Percentiles rank a stretch among this genome's conserved stretches.
phyloP scores from a whole-genome alignment of 495 filamentous ascomycete species.

The Penicillium alfredii region DNA sequence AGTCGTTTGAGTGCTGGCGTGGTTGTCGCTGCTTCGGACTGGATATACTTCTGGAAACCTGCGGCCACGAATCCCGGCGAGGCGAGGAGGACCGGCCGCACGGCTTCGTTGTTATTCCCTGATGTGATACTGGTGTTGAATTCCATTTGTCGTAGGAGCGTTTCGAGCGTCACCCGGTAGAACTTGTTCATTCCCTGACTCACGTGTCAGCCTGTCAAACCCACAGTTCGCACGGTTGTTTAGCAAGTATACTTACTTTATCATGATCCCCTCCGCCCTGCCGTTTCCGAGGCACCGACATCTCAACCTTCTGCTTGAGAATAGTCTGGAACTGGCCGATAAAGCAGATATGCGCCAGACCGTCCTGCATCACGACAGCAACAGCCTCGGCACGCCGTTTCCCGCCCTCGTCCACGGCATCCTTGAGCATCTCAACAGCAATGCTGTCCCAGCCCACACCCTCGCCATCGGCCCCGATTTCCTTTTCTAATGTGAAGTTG shows the following conservation, averaged over 20 bases:
- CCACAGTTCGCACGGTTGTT: neutral
- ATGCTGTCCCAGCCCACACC: conserved; percentile 86
- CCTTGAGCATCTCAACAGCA: conserved; percentile 67
- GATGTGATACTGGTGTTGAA: conserved; percentile 48
- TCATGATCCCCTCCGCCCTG: conserved; percentile 57
- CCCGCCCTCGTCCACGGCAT: conserved; percentile 70
- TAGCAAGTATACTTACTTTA: conserved; percentile 37
- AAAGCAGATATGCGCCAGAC: conserved; percentile 85
- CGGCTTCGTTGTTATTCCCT: conserved; percentile 29
- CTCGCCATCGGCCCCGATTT: conserved; percentile 34
- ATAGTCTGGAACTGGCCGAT: conserved; percentile 90
- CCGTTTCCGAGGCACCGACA: conserved; percentile 74
- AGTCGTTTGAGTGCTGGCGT: conserved; percentile 58
- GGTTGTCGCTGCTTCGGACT: conserved; percentile 53
- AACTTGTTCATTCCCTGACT: conserved; percentile 68
- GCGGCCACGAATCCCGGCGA: conserved; percentile 83
- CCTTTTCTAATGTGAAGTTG: conserved; percentile 78
- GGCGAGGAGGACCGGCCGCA: conserved; percentile 74
- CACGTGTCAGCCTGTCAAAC: conserved; percentile 7
- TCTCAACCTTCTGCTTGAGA: conserved; percentile 80
- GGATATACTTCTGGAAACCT: conserved; percentile 75
- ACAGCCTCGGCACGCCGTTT: conserved; percentile 66
- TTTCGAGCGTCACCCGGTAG: conserved; percentile 69
- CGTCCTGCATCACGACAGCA: conserved; percentile 92
- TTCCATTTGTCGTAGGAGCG: conserved; percentile 72